Base-by-base conservation (phyloP, 1,284 basidiomycete genomes). In the Moniliella sp. region DNA sequence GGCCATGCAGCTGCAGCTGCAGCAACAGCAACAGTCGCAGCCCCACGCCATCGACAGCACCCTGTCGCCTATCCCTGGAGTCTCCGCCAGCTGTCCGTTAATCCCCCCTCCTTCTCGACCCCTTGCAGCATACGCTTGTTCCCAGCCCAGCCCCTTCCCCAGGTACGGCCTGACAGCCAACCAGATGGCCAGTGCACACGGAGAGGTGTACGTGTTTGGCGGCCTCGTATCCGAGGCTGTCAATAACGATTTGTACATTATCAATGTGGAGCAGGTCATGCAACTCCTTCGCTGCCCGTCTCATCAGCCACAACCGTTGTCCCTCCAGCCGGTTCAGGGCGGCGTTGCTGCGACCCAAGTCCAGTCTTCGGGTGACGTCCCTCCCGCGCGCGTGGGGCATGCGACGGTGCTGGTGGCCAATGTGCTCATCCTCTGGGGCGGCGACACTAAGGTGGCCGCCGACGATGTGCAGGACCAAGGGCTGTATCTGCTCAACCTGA, bases 111-210 rank as follows among this genome's bases (percentile, higher is more conserved):
- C 25, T 59, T 57, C 37, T 42, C 40, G 36, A 11, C 47, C 52
- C 11, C 54, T 53, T 30, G 52, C 52, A 14, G 52, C 57, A 23
- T 43, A 50, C 9, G 54, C 51, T 11, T 52, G 51, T 1, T 39
- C 50, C 16, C 61, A 57, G 10, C 58, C 62, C 3, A 58, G 61
- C 14, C 91, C 91, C 0, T 97, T 99, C 63, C 91, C 91, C 10
- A 76, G 91, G 34, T 99, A 99, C 57, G 91, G 91, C 8, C 82
- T 93, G 53, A 79, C 86, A 2, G 72, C 93, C n/a, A 88, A 91
- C 14, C 72, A 80, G 9, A 73, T 72, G 28, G 54, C 61, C 2
- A 78, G 77, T 8, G 58, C 72, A 12, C 72, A 68, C 4, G 88
- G 88, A 15, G 86, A 97, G 53, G 73, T 99, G 44, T 86, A 84